Conservation (phyloP, 257 asterid genomes). For the Paraleonurus japonicus region DNA sequence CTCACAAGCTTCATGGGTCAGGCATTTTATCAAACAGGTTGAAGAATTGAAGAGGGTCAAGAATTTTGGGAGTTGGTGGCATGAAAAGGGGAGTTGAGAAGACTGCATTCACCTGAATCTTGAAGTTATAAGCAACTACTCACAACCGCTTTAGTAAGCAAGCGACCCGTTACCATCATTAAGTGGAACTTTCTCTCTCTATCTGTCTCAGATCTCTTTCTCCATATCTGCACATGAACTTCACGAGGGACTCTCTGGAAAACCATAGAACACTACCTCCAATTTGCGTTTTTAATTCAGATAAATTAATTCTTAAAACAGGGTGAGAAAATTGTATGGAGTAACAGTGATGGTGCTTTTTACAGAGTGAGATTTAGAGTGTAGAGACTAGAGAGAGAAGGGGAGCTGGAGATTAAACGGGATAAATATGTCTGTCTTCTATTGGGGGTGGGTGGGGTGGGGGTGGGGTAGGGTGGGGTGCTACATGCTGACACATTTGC, state of each 20-base stretch:
- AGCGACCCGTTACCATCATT: constrained; percentile 65
- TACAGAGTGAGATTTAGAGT: constrained; percentile 31
- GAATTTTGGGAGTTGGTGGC: constrained; percentile 31
- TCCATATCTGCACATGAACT: constrained; percentile 52
- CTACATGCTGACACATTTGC: constrained; percentile 31
- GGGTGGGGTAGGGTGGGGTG: neutral
- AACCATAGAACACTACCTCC: constrained; percentile 35
- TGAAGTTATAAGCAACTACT: constrained; percentile 49
- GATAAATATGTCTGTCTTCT: constrained; percentile 5
- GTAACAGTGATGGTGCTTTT: constrained; percentile 10
- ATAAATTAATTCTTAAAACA: neutral
- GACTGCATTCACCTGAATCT: constrained; percentile 67
- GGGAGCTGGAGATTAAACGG: neutral
- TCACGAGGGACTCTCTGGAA: constrained; percentile 53
- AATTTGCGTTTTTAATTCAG: constrained; percentile 4
- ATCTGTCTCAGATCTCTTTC: constrained; percentile 57
- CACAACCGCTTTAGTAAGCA: constrained; percentile 35
- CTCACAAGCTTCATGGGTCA: constrained; percentile 8
- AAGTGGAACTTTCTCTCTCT: constrained; percentile 29
- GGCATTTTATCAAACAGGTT: constrained; percentile 29
- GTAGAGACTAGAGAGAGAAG: constrained; percentile 24
- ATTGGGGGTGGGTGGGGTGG: neutral
- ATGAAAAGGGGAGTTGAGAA: constrained; percentile 33
- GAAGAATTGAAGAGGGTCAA: constrained; percentile 9
- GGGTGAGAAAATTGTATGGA: constrained; percentile 12